Evolutionary conservation across 1,284 basidiomycete genomes (phyloP), one percentile per base, ranked within the genome.

Genomic region (Ceratorhiza oryzae-sativae): DNA sequence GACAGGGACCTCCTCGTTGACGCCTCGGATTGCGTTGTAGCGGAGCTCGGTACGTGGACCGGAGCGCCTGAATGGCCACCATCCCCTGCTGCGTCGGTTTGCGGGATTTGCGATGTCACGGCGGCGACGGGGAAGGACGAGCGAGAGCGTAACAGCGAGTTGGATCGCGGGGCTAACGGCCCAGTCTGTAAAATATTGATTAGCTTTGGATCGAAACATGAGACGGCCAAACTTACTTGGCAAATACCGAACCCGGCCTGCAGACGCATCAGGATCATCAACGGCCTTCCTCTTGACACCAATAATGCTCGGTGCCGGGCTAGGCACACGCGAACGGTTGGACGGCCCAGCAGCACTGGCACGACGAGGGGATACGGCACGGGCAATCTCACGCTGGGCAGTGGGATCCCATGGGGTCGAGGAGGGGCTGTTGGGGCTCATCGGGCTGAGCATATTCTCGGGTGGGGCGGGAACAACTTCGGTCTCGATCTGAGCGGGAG

Each of bases 371-470:
- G 67, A 68, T n/a, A 55, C 55, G 12, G 67, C 67, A 12, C 55
- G 67, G 9, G 55, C 67, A 56, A 71, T 71, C 42, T 71, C 67
- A 56, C 67, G 67, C 36, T 71, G 55, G 13, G 56, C 18, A 18
- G 13, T 27, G 25, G 46, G 42, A 30, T 71, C 67, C 42, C 67
- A 71, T 18, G 67, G 67, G 8, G 67, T 45, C 39, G 67, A 71
- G 1, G 67, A n/a, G 20, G 67, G 67, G 55, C 67, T 71, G 55
- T 71, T 71, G 55, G 67, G 67, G 67, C 55, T 71, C 67, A 71
- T 49, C 13, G 55, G 67, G 55, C 65, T 58, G 27, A 71, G 23
- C 41, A 39, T 6, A 30, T 58, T 13, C 34, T 65, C 25, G 8
- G 46, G 53, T 8, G 41, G 51, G 3, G 30, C 55, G 13, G 55